phyloP scores from a whole-genome alignment of 2,329 filamentous ascomycete species.

The Fonsecaea monophora region DNA sequence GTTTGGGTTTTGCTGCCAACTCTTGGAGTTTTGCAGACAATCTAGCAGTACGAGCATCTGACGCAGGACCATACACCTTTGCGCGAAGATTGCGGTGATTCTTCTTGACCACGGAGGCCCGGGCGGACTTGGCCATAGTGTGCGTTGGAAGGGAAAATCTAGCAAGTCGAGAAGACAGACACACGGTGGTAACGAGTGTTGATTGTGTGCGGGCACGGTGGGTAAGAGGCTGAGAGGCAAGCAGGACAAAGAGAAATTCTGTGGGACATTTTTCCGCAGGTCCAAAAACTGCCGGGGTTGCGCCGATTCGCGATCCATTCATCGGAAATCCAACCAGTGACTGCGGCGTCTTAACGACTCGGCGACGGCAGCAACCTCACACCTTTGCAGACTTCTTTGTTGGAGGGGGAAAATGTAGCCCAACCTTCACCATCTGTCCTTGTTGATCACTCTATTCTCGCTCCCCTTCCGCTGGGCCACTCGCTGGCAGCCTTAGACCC shows the following conservation, averaged over 20 bases:
- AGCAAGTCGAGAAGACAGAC: background rate
- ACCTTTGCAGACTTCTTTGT: background rate
- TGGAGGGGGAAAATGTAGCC: background rate
- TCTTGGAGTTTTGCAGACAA: slow-evolving; percentile 86
- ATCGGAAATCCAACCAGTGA: background rate
- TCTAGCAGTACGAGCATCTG: slow-evolving; percentile 78
- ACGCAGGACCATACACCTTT: slow-evolving; percentile 82
- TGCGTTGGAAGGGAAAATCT: background rate
- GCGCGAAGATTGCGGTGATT: slow-evolving; percentile 83
- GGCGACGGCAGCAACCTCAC: slow-evolving; percentile 18
- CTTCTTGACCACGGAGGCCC: slow-evolving; percentile 78
- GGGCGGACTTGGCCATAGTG: slow-evolving; percentile 84
- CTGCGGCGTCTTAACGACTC: slow-evolving; percentile 12
- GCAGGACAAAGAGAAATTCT: background rate
- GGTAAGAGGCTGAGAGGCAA: no score
- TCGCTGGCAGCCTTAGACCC: background rate
- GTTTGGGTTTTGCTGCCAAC: slow-evolving; percentile 76
- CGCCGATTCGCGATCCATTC: slow-evolving; percentile 12
- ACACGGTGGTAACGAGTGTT: background rate
- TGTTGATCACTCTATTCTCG: background rate
- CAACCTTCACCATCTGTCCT: background rate
- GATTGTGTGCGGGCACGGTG: no score
- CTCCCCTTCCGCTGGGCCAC: background rate
- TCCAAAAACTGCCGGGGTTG: slow-evolving; percentile 10
- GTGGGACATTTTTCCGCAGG: slow-evolving; percentile 1